Conservation (phyloP, 257 asterid species). For the Ligustrum vulgare region DNA sequence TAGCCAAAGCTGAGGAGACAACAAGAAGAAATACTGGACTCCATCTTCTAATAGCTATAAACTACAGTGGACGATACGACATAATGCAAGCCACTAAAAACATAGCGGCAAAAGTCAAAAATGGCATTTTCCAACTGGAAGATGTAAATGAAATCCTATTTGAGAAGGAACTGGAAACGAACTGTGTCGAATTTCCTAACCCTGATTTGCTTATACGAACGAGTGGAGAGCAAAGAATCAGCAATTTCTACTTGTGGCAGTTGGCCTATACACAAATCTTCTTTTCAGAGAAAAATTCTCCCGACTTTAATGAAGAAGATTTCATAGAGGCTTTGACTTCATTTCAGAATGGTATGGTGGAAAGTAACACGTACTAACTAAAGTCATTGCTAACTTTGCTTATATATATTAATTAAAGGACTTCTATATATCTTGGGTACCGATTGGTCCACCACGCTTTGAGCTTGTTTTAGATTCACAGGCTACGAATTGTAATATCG, state of each 20-base stretch:
- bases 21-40: slow-evolving; percentile 17
- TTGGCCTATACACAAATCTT: slow-evolving; percentile 21
- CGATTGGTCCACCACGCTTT: no score
- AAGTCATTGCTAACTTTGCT: no score
- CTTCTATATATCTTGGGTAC: no score
- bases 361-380: no score
- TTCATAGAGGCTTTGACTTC: slow-evolving; percentile 17
- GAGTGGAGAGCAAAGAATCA: slow-evolving; percentile 25
- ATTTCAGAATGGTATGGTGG: slow-evolving; percentile 31
- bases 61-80: slow-evolving; percentile 33
- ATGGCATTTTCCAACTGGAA: not conserved
- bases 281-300: not conserved
- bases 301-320: slow-evolving; percentile 15
- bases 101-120: slow-evolving; percentile 28
- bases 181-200: not conserved
- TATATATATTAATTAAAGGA: no score
- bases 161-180: slow-evolving; percentile 19
- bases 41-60: slow-evolving; percentile 18
- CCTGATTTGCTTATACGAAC: slow-evolving; percentile 27
- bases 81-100: slow-evolving; percentile 27
- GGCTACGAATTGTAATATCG: no score
- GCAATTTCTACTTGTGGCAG: slow-evolving; percentile 28
- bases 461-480: no score
- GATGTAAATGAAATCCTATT: slow-evolving; percentile 8
- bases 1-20: slow-evolving; percentile 1